Conservation (phyloP, 495 filamentous ascomycete species). For the Sphaerosporella brunnea region DNA sequence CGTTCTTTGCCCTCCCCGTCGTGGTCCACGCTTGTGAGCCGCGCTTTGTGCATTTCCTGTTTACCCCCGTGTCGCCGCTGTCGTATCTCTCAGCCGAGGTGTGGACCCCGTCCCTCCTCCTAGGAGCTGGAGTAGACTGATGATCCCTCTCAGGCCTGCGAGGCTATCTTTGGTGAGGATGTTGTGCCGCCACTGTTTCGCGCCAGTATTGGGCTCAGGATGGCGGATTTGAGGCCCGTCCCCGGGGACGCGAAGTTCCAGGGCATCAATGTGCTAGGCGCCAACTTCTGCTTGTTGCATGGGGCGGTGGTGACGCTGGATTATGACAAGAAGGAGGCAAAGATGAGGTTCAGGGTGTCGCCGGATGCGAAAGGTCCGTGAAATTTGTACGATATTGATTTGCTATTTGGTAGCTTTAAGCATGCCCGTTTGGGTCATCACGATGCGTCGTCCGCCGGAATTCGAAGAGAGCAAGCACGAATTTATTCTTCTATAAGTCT, state of each 20-base stretch:
- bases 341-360: not conserved
- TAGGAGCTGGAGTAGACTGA: too few relatives aligned
- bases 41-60: not conserved
- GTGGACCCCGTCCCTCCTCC: too few relatives aligned
- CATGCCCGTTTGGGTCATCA: too few relatives aligned
- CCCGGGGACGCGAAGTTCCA: not conserved
- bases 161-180: not conserved
- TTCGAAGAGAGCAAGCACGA: too few relatives aligned
- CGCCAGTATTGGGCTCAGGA: not conserved
- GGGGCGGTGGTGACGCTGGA: not conserved
- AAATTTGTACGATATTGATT: too few relatives aligned
- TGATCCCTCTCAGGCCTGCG: not conserved
- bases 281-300: not conserved
- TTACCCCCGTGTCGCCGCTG: not conserved
- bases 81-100: too few relatives aligned
- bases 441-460: too few relatives aligned
- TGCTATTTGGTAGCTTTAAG: too few relatives aligned
- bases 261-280: not conserved
- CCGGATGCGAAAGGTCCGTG: too few relatives aligned
- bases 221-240: not conserved
- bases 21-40: not conserved
- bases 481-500: too few relatives aligned
- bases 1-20: not conserved
- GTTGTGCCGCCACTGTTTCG: not conserved
- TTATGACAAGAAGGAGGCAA: not conserved